Conservation (phyloP, 352 stramenopile genomes). For the Pythium dissotocum region DNA sequence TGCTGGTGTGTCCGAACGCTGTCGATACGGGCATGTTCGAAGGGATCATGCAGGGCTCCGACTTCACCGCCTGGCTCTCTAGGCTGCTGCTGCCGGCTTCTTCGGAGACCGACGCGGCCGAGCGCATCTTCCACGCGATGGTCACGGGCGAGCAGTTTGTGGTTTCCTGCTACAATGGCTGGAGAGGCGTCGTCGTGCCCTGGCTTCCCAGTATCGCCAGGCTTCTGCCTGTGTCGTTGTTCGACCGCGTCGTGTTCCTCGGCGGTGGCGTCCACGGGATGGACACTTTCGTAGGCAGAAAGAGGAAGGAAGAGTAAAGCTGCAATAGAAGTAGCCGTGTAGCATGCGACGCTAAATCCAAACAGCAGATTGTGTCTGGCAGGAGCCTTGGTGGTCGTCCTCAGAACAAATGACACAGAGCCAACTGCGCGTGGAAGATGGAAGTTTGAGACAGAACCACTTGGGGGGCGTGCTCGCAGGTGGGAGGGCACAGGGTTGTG, state of each 20-base stretch:
- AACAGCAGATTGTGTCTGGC: too few relatives aligned
- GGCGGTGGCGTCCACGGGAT: conserved; percentile 69
- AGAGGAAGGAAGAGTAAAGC: conserved; percentile 12
- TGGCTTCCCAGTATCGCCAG: conserved; percentile 52
- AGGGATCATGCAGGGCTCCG: conserved; percentile 42
- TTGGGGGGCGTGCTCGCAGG: neutral
- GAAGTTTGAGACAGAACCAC: neutral
- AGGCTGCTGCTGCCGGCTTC: conserved; percentile 53
- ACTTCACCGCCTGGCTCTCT: conserved; percentile 42
- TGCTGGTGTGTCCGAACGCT: conserved; percentile 73
- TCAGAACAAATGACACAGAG: neutral
- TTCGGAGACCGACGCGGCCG: conserved; percentile 45
- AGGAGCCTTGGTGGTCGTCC: neutral
- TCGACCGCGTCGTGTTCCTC: conserved; percentile 53
- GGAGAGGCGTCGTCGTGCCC: conserved; percentile 48
- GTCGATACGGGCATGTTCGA: conserved; percentile 82
- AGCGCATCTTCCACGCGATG: conserved; percentile 61
- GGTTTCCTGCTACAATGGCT: conserved; percentile 66
- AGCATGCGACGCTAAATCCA: too few relatives aligned
- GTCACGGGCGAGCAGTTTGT: conserved; percentile 51
- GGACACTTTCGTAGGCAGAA: conserved; percentile 66
- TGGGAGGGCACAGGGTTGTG: neutral
- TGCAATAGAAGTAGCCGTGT: too few relatives aligned
- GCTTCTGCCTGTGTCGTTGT: conserved; percentile 55
- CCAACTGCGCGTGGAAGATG: neutral